A percentile compares a stretch with the other conserved stretches of the same genome.
Conservation (phyloP, 257 asterid species). For the Gentiana dahurica region DNA sequence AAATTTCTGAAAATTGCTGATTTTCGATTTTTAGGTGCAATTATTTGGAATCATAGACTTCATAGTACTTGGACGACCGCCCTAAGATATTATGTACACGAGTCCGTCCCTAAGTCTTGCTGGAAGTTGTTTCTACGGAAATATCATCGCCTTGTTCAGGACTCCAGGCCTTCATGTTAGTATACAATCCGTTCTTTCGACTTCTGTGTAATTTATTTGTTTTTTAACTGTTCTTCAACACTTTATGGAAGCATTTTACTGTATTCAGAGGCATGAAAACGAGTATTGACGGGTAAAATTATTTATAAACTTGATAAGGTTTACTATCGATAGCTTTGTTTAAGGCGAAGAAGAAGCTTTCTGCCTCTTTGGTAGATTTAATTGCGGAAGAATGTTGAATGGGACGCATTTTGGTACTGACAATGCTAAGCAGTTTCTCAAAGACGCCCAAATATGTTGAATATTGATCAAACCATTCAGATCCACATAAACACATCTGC, state of each 20-base stretch:
- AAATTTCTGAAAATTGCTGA: neutral
- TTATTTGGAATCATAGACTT: conserved; percentile 13
- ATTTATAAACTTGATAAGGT: neutral
- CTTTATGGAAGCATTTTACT: too few species aligned
- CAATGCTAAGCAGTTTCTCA: too few species aligned
- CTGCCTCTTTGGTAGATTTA: too few species aligned
- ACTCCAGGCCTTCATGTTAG: conserved; percentile 17
- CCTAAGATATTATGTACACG: conserved; percentile 11
- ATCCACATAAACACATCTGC: too few species aligned
- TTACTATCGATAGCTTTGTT: neutral
- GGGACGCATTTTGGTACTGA: too few species aligned
- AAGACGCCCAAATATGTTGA: too few species aligned
- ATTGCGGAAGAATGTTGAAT: too few species aligned
- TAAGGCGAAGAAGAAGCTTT: too few species aligned
- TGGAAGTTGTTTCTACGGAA: conserved; percentile 11
- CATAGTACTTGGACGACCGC: conserved; percentile 12
- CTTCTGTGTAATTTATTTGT: neutral
- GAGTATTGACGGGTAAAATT: neutral
- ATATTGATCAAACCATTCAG: too few species aligned
- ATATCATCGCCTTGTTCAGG: conserved; percentile 11
- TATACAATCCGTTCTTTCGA: neutral
- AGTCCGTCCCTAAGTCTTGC: conserved; percentile 5
- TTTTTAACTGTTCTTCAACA: neutral
- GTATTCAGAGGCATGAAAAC: too few species aligned
- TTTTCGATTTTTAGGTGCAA: neutral